Base-by-base conservation (phyloP, 202 grass and related monocot genomes). In the Panicum hallii region DNA sequence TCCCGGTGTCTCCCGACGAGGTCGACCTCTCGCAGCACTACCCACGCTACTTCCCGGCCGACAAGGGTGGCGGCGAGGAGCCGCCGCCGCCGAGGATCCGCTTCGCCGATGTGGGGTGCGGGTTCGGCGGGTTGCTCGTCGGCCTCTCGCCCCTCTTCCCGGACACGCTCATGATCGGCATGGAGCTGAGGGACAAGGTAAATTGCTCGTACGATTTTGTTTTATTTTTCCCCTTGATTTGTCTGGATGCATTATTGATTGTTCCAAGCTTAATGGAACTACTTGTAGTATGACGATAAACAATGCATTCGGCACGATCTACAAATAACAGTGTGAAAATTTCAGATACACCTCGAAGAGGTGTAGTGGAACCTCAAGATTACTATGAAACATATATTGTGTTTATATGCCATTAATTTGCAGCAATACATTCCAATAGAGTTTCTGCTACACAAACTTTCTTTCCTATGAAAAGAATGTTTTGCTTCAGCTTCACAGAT, bases 181-280 rank as follows among this genome's bases (percentile, higher is more conserved):
- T 99, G 97, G 91, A 99, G 84, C 91, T 99, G 0, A 90, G 93
- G 72, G 96, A 99, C 56, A 98, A 95, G 93, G 95, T 92, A 87
- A 38, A 63, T n/a, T 12, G 23, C 45, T 32, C 1, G 17, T 40
- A 23, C 11, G 6, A 20, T 61, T 83, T 40, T n/a, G 2, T 52
- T 55, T 2, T 32, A 52, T 78, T 12, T 14, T 22, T 26, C 26
- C 15, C 17, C 10, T 63, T 60, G 38, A 64, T 54, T 68, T 75
- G 5, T 20, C 26, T 91, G 28, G 44, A 23, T 66, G 36, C 36
- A 42, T 19, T 23, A 38, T 40, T 11, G 7, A 46, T 40, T 13
- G 5, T 30, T 63, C 42, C 9, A 79, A 46, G 1, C 10, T 62
- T 0, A 86, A 65, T 2, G 3, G 7, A 10, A 20, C 20, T 22